Evolutionary conservation across 1,284 basidiomycete genomes (phyloP), one percentile per base, ranked within the genome.

Genomic region (Tylopilus sp.): DNA sequence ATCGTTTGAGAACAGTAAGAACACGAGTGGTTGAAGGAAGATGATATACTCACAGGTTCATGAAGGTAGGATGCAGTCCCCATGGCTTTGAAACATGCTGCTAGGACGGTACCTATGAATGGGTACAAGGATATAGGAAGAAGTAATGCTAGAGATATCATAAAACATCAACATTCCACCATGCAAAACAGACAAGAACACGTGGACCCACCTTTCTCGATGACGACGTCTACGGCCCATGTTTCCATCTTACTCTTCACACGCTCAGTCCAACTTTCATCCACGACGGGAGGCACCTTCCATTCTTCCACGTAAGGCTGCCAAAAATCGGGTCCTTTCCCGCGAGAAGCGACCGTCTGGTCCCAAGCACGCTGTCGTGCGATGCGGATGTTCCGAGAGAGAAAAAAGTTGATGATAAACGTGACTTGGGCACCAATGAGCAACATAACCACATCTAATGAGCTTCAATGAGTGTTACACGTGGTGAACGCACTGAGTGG

Each of bases 281-380:
- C 73, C 33, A 81, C 77, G 6, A 73, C 69, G 0, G 95, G 94
- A 0, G 94, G 94, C 8, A 82, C 73, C 24, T 91, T 86, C 93
- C 92, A 95, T 80, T 96, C 95, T 74, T 97, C 95, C 4, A 95
- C 89, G 70, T 97, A 97, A 0, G 92, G 89, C 67, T 86, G 84
- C 94, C 94, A 96, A 81, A 96, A 96, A n/a, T 92, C 89, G 0
- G 84, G 80, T 0, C 89, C 88, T 74, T 96, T 96, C 12, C 90
- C 89, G 3, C 95, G 87, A 3, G 93, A 95, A 24, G 84, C 80
- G 36, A 96, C 88, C 0, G 95, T 96, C 73, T 95, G 89, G 39
- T 90, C 88, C 87, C 86, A 94, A n/a, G 88, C 94, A 13, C 93
- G 86, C 49, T 90, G 88, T 4, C 92, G 86, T 0, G 94, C 91